Base-by-base conservation (phyloP, 768 basidiomycete genomes). In the Lentinula boryana region DNA sequence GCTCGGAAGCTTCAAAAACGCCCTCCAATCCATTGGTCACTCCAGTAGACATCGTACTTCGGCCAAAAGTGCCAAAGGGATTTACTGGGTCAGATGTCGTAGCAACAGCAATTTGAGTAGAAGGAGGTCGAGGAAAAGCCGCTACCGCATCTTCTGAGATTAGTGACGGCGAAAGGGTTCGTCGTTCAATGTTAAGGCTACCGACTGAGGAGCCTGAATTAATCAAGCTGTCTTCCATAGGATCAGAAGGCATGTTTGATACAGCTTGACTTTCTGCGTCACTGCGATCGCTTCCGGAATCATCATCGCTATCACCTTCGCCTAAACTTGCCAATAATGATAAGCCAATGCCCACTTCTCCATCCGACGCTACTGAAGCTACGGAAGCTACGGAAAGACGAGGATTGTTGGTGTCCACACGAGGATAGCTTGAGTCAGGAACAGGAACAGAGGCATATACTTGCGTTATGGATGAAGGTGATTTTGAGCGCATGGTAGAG, bases 311-410 rank as follows among this genome's bases (percentile, higher is more conserved):
- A 60, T 62, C 53, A 36, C 31, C 56, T 49, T 43, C 57, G n/a
- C 56, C 63, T 43, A 43, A 64, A 67, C 52, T 31, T 51, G 41
- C 60, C 58, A 91, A 71, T 57, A 91, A 71, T 2, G 85, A 85
- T 36, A 90, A 71, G 1, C 89, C 89, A 40, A 91, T 91, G 0
- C 85, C 89, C 1, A 81, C 75, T 54, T 84, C 82, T 3, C 83
- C 87, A 60, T 88, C 87, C 1, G 82, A 83, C 57, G 76, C 63
- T 5, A 70, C 76, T 3, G 74, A 64, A 31, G 75, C 80, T 12
- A 72, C 64, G 21, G 74, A 64, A 31, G 76, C 80, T 12, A 72
- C 64, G 27, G 70, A 52, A 61, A 48, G 13, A 13, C 57, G 43
- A 18, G 57, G 15, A 21, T 56, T 36, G 18, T 15, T 21, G 15